Percentiles rank a stretch among this genome's conserved stretches.
Conservation (phyloP, 257 asterid genomes). For the Przewalskia tangutica region DNA sequence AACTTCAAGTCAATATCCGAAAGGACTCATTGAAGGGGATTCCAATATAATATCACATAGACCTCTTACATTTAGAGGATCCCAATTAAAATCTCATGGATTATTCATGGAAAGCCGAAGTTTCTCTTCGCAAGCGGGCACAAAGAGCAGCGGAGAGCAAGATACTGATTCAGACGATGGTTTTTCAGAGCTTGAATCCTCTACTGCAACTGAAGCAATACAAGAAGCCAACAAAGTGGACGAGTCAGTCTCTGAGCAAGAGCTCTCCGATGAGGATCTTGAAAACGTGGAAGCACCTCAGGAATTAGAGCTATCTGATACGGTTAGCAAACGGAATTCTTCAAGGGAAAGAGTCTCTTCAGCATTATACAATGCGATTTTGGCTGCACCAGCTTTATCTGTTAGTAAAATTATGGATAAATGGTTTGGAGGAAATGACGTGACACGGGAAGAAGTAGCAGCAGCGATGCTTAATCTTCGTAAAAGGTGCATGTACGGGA, state of each 20-base stretch:
- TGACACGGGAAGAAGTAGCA: conserved; percentile 30
- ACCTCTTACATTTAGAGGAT: conserved; percentile 17
- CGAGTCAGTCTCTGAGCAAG: conserved; percentile 31
- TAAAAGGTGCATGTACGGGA: conserved; percentile 31
- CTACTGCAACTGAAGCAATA: conserved; percentile 9
- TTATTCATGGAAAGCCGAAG: conserved; percentile 15
- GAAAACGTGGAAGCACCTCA: conserved; percentile 11
- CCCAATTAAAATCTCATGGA: conserved; percentile 17
- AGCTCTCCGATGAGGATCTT: conserved; percentile 36
- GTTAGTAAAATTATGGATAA: conserved; percentile 39
- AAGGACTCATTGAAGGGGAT: conserved; percentile 15
- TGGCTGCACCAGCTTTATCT: conserved; percentile 26
- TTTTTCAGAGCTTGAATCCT: conserved; percentile 40
- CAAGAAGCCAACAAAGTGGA: conserved; percentile 22
- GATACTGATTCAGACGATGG: conserved; percentile 24
- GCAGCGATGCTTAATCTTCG: conserved; percentile 40
- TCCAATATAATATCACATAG: conserved; percentile 14
- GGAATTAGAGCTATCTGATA: conserved; percentile 19
- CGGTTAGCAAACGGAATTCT: conserved; percentile 15
- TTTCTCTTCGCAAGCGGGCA: conserved; percentile 46
- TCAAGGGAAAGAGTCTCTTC: conserved; percentile 9
- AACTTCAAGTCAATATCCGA: conserved; percentile 19
- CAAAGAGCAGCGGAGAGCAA: conserved; percentile 41
- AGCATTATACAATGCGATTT: conserved; percentile 38
- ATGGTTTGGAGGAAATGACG: conserved; percentile 65